Evolutionary conservation across 257 asterid species (phyloP).

Genomic region (Parsonsia alboflavescens): DNA sequence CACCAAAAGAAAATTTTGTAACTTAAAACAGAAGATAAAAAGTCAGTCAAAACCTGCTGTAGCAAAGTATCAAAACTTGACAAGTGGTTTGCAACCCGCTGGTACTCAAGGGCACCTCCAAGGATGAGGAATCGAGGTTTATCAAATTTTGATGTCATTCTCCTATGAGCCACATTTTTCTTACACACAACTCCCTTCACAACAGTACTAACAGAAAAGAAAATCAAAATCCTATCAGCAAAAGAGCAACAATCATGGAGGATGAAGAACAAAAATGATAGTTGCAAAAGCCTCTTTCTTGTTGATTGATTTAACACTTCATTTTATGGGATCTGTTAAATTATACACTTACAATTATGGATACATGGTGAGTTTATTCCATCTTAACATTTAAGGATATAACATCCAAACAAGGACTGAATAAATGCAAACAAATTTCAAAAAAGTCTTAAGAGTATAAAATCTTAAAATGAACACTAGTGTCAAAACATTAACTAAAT

Average conservation of each 20-base stretch:
- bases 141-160: slow-evolving; percentile 62
- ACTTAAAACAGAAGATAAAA: slow-evolving; percentile 10
- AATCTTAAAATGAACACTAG: neutral
- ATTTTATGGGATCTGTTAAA: neutral
- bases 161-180: slow-evolving; percentile 76
- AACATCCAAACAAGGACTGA: neutral
- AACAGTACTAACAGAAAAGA: slow-evolving; percentile 42
- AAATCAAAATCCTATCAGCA: slow-evolving; percentile 25
- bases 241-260: neutral
- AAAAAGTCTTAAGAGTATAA: neutral
- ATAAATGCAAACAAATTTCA: neutral
- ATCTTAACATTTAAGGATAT: neutral
- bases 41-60: slow-evolving; percentile 56
- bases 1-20: slow-evolving; percentile 10
- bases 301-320: neutral
- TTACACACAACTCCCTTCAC: slow-evolving; percentile 75
- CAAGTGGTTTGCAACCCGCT: slow-evolving; percentile 69
- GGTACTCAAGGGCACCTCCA: slow-evolving; percentile 85
- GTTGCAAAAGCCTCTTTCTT: slow-evolving; percentile 15
- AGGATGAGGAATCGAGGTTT: slow-evolving; percentile 61
- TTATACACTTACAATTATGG: neutral
- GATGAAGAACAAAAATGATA: slow-evolving; percentile 11
- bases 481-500: neutral
- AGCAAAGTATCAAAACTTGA: slow-evolving; percentile 75
- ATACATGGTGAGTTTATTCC: neutral